These are phyloP conservation scores for Populus hybrid DNA, from an alignment of 441 rosid genomes.

Conservation along the genomic window DNA sequence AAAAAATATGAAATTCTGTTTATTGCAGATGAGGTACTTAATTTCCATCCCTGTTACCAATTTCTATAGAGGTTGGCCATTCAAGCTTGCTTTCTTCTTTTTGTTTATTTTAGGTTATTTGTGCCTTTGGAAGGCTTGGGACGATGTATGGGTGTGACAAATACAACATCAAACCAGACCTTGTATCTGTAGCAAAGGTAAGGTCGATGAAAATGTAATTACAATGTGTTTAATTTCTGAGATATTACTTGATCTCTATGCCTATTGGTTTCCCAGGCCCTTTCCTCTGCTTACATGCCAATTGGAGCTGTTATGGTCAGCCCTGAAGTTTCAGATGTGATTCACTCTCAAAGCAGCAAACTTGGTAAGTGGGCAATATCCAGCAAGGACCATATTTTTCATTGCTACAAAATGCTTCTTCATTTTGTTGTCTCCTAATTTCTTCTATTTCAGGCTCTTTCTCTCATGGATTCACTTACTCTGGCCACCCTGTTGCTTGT, in stretches of 20 bases:
- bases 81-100: constrained; percentile 3
- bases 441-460: constrained; percentile 52
- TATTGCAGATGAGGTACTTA: constrained; percentile 87
- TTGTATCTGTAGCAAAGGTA: constrained; percentile 91
- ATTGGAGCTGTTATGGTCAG: constrained; percentile 86
- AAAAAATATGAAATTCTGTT: constrained; percentile 86
- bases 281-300: constrained; percentile 90
- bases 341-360: constrained; percentile 86
- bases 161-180: constrained; percentile 81
- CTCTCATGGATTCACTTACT: constrained; percentile 95
- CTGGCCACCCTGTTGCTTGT: constrained; percentile 96
- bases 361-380: constrained; percentile 48
- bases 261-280: constrained; percentile 48
- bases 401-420: constrained; percentile 9
- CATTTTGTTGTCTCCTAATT: not conserved
- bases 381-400: not conserved
- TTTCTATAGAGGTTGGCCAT: not conserved
- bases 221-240: not conserved
- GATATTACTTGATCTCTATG: constrained; percentile 6
- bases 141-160: constrained; percentile 96
- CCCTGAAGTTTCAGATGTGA: constrained; percentile 80
- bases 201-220: constrained; percentile 9
- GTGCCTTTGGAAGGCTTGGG: constrained; percentile 98
- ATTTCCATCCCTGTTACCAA: not conserved
- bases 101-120: constrained; percentile 60